phyloP scores from a whole-genome alignment of 768 basidiomycete genomes.

The Pholiota microspora region DNA sequence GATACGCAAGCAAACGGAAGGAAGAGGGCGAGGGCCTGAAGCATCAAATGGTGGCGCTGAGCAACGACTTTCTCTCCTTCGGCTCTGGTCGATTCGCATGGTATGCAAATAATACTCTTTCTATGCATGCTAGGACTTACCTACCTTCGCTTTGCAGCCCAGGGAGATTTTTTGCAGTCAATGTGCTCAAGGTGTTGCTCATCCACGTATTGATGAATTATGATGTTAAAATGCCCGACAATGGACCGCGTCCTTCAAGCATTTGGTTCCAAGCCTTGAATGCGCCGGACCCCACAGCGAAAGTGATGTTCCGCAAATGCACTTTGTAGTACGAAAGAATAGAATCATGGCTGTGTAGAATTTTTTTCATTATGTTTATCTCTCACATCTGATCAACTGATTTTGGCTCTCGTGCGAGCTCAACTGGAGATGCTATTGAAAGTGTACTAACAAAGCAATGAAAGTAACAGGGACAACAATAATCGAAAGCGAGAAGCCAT shows the following conservation, averaged over 20 bases:
- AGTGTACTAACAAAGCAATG: no score
- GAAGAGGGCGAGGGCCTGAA: constrained; percentile 16
- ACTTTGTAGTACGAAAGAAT: no score
- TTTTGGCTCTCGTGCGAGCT: no score
- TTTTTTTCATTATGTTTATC: no score
- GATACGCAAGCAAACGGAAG: constrained; percentile 36
- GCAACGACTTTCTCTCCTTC: constrained; percentile 28
- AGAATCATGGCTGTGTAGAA: no score
- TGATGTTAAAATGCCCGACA: constrained; percentile 34
- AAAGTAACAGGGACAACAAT: no score
- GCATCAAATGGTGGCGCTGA: constrained; percentile 19
- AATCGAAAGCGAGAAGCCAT: neutral
- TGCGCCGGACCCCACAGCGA: constrained; percentile 22
- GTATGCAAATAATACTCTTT: no score
- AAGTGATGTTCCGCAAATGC: constrained; percentile 27
- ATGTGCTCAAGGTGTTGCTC: constrained; percentile 42
- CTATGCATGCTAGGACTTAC: no score
- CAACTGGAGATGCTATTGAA: no score
- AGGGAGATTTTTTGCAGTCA: constrained; percentile 44
- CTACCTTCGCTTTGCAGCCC: no score
- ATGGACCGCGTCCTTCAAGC: constrained; percentile 24
- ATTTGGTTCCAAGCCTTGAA: constrained; percentile 21
- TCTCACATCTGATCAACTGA: no score
- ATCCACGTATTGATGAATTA: constrained; percentile 39
- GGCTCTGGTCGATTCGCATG: constrained; percentile 30